These are phyloP conservation scores for Sporobolomyces roseus DNA, from an alignment of 768 basidiomycete species.

Conservation along the genomic window DNA sequence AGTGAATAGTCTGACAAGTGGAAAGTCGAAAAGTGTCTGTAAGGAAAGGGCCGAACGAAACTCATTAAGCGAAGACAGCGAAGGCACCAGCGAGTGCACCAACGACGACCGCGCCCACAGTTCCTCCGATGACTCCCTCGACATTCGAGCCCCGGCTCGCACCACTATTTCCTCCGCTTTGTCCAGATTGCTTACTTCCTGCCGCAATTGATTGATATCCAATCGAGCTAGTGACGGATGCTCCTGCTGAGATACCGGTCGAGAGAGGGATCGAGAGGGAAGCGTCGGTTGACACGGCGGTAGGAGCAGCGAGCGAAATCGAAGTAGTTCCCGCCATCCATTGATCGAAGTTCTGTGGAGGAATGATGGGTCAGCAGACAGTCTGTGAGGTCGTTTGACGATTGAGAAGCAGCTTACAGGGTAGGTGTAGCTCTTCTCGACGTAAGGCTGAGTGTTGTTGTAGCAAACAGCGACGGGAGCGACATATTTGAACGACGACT, in stretches of 20 bases:
- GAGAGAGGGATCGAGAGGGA: conserved; percentile 26
- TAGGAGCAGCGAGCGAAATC: conserved; percentile 24
- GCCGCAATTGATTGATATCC: conserved; percentile 5
- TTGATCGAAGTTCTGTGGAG: conserved; percentile 26
- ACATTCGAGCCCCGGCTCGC: background rate
- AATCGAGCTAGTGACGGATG: conserved; percentile 21
- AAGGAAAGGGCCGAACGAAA: background rate
- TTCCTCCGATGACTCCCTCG: background rate
- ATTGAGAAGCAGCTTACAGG: conserved; percentile 8
- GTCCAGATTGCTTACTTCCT: background rate
- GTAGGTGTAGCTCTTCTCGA: conserved; percentile 41
- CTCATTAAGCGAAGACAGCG: background rate
- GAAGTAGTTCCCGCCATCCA: conserved; percentile 26
- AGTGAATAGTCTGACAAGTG: background rate
- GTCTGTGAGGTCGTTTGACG: background rate
- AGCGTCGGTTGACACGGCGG: conserved; percentile 24
- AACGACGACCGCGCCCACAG: background rate
- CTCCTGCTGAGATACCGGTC: conserved; percentile 14
- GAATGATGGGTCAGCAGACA: background rate
- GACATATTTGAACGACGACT: conserved; percentile 45
- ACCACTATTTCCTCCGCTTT: background rate
- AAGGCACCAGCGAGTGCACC: conserved; percentile 4
- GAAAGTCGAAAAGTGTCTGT: background rate
- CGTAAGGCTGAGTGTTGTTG: conserved; percentile 49
- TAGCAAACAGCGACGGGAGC: conserved; percentile 46